Evolutionary conservation across 139 green algal genomes (phyloP).

Genomic region (Coelastrella sp.): DNA sequence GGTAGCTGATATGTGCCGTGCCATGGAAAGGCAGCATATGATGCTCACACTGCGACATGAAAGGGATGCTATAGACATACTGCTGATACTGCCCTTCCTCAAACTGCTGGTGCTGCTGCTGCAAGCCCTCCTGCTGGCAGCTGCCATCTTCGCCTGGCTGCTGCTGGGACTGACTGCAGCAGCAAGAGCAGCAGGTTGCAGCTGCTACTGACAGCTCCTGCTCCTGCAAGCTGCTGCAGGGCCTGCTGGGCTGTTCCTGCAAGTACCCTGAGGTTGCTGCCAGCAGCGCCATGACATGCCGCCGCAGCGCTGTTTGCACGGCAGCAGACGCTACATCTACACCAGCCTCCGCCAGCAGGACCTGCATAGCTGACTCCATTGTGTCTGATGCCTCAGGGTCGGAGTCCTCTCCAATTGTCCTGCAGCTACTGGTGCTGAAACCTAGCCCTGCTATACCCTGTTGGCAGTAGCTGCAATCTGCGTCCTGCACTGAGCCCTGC

Average conservation of each 20-base stretch:
- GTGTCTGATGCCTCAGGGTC: slow-evolving; percentile 14
- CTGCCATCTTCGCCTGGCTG: not conserved
- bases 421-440: not conserved
- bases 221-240: slow-evolving; percentile 24
- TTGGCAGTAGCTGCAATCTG: not conserved
- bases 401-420: not conserved
- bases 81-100: slow-evolving; percentile 35
- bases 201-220: slow-evolving; percentile 42
- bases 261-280: slow-evolving; percentile 77
- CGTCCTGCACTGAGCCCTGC: not conserved
- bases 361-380: slow-evolving; percentile 52
- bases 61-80: slow-evolving; percentile 46
- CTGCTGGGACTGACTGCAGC: slow-evolving; percentile 30
- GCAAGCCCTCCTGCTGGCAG: not conserved
- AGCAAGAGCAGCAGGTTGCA: slow-evolving; percentile 16
- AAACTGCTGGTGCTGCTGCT: slow-evolving; percentile 38
- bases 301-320: slow-evolving; percentile 54
- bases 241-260: slow-evolving; percentile 45
- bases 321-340: slow-evolving; percentile 33
- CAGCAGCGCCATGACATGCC: slow-evolving; percentile 74
- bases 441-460: not conserved
- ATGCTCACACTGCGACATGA: slow-evolving; percentile 96
- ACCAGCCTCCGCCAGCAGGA: slow-evolving; percentile 50
- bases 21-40: slow-evolving; percentile 98
- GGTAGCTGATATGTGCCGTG: slow-evolving; percentile 66